These are phyloP conservation scores for Tricholoma bakamatsutake DNA, from an alignment of 768 basidiomycete genomes.

Conservation along the genomic window DNA sequence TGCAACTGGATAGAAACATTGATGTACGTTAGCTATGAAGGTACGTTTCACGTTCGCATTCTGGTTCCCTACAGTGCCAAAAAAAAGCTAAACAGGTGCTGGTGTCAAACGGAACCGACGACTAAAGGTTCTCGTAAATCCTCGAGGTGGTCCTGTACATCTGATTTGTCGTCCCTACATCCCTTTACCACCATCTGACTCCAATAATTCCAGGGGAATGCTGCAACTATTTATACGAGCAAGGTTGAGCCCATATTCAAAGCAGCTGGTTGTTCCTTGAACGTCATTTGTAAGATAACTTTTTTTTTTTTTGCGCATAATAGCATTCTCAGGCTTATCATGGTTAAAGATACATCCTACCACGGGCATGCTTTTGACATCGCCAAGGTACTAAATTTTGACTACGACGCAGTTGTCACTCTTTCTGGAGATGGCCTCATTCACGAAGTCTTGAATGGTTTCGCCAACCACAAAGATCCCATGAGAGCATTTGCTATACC, in stretches of 20 bases:
- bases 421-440: slow-evolving; percentile 83
- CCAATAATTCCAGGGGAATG: slow-evolving; percentile 51
- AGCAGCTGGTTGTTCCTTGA: slow-evolving; percentile 56
- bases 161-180: neutral
- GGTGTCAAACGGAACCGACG: slow-evolving; percentile 50
- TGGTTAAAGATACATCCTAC: slow-evolving; percentile 52
- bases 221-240: slow-evolving; percentile 42
- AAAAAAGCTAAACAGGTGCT: slow-evolving; percentile 17
- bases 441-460: slow-evolving; percentile 82
- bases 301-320: slow-evolving; percentile 12
- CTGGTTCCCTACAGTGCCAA: neutral
- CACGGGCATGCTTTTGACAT: slow-evolving; percentile 63
- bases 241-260: slow-evolving; percentile 68
- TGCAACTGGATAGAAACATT: slow-evolving; percentile 50
- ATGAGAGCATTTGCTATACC: slow-evolving; percentile 60
- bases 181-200: neutral
- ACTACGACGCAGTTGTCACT: slow-evolving; percentile 66
- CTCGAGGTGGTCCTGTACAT: slow-evolving; percentile 70
- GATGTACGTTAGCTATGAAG: slow-evolving; percentile 56
- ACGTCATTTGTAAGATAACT: slow-evolving; percentile 62
- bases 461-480: slow-evolving; percentile 59
- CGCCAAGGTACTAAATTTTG: slow-evolving; percentile 46
- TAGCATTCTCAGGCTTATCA: slow-evolving; percentile 5
- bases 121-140: slow-evolving; percentile 74
- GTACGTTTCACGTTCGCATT: slow-evolving; percentile 28